phyloP scores from a whole-genome alignment of 1,284 basidiomycete species.

The Thecaphora frezii region DNA sequence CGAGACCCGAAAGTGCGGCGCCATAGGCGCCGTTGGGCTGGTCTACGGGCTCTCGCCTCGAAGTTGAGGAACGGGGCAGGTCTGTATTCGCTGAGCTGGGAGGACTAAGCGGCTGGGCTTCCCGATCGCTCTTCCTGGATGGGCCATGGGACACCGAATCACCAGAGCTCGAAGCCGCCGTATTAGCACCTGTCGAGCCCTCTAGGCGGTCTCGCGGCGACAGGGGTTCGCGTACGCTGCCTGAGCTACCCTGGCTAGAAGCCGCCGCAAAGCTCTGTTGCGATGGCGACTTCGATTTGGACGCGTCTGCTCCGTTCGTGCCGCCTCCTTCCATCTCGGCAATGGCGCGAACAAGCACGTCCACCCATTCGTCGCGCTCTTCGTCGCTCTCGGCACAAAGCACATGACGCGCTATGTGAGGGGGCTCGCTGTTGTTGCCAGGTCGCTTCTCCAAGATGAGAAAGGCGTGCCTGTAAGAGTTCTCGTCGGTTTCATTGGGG shows the following conservation, averaged over 20 bases:
- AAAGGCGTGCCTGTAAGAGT: slow-evolving; percentile 93
- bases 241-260: neutral
- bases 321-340: slow-evolving; percentile 27
- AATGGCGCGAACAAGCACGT: slow-evolving; percentile 69
- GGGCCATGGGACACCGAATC: neutral
- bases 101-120: neutral
- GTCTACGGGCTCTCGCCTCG: neutral
- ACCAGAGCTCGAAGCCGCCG: neutral
- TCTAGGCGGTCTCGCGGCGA: neutral
- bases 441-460: slow-evolving; percentile 86
- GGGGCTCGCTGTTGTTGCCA: slow-evolving; percentile 28
- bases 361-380: slow-evolving; percentile 91
- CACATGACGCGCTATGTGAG: slow-evolving; percentile 79
- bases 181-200: no score
- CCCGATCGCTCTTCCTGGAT: neutral
- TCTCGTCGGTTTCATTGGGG: slow-evolving; percentile 68
- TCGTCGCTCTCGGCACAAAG: slow-evolving; percentile 91
- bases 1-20: no score
- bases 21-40: neutral
- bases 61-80: neutral
- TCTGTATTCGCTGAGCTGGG: neutral
- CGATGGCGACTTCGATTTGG: neutral
- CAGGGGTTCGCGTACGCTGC: neutral
- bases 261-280: neutral
- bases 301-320: slow-evolving; percentile 9